Evolutionary conservation across 352 stramenopile genomes (phyloP).

Genomic region (Pythium pectinolyticum): DNA sequence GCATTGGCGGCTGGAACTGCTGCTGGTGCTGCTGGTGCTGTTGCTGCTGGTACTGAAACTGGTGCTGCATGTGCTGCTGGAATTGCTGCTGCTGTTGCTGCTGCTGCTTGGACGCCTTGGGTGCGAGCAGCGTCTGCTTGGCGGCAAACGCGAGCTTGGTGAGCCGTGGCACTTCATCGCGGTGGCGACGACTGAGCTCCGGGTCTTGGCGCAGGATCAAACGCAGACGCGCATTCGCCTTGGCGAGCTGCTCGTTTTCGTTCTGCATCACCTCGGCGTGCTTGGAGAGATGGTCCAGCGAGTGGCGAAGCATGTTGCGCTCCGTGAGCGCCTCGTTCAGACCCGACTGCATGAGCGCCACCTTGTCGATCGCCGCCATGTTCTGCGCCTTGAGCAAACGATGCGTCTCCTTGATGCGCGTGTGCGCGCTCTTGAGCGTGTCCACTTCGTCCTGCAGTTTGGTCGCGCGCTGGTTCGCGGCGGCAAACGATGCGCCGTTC

Average conservation of each 20-base stretch:
- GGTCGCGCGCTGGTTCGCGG: conserved; percentile 79
- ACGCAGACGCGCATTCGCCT: conserved; percentile 79
- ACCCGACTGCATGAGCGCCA: conserved; percentile 73
- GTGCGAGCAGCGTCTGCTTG: conserved; percentile 55
- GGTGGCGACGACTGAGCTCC: conserved; percentile 81
- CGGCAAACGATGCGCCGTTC: conserved; percentile 83
- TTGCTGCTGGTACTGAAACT: conserved; percentile 29
- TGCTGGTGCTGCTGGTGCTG: conserved; percentile 28
- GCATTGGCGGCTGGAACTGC: conserved; percentile 10
- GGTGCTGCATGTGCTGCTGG: background rate
- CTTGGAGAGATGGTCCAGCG: conserved; percentile 67
- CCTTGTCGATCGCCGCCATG: conserved; percentile 78
- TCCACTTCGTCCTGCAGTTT: conserved; percentile 88
- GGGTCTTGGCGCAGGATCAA: conserved; percentile 84
- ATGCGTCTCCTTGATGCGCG: conserved; percentile 82
- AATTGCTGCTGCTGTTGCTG: conserved; percentile 26
- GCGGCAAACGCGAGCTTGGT: conserved; percentile 77
- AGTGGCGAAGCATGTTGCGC: conserved; percentile 71
- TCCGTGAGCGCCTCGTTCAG: conserved; percentile 73
- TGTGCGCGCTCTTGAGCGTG: conserved; percentile 69
- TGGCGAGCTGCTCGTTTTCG: conserved; percentile 83
- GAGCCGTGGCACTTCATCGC: conserved; percentile 79
- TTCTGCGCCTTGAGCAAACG: conserved; percentile 83
- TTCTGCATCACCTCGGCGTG: conserved; percentile 77
- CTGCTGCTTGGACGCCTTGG: conserved; percentile 42